Evolutionary conservation across 1,284 basidiomycete species (phyloP), one percentile per base, ranked within the genome.

Genomic region (Peniophora sp.): DNA sequence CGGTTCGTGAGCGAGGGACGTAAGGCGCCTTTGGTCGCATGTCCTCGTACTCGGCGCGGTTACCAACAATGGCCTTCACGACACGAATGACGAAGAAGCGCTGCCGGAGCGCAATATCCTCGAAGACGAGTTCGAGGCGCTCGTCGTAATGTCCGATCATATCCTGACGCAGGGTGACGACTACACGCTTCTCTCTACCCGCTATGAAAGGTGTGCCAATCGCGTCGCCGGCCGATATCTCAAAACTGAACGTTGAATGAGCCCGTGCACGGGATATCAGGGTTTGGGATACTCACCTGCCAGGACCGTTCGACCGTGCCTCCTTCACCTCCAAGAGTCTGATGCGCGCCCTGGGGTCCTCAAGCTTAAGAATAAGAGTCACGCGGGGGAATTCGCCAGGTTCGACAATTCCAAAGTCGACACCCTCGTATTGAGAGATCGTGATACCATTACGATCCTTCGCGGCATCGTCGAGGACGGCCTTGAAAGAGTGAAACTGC

Each of bases 21-120:
- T 80, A 85, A 0, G 83, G 81, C 0, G 71, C 64, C 3, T 52
- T 65, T 0, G 83, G 77, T 46, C 68, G 67, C 19, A 85, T 63
- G 0, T 63, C 53, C n/a, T 79, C 72, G 52, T 81, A 73, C 50
- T 79, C 78, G 0, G 62, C 75, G 48, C 59, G 53, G 48, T 60
- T 66, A 1, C 70, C 71, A 3, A 73, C 65, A 2, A 66, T 60
- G 3, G 62, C 69, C 2, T 55, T 56, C 1, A 73, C 38, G 1
- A 49, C 27, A 0, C 71, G 66, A 0, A 64, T 58, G 51, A 74
- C 70, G 25, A 63, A 56, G 54, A 73, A 74, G 1, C 55, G 56
- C 39, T 65, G 55, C 2, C 51, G 36, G 10, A 68, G 59, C 0
- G 35, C 39, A 0, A 50, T 52, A 49, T 69, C 68, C 41, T 66